Base-by-base conservation (phyloP, 139 green algal species). In the Pleodorina starrii region DNA sequence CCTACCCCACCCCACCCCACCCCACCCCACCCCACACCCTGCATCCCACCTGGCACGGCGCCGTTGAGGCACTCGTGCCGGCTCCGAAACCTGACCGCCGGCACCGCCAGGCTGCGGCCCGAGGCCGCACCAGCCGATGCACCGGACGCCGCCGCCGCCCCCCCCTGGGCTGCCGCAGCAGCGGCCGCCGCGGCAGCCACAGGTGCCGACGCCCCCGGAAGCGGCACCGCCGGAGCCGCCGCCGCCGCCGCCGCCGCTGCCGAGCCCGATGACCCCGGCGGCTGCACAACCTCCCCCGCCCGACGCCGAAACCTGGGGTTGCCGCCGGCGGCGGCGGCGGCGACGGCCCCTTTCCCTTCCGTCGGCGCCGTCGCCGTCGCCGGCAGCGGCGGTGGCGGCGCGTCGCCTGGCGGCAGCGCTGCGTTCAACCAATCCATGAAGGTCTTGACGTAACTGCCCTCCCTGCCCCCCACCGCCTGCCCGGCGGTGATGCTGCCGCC, bases 401-500 rank as follows among this genome's bases (percentile, higher is more conserved):
- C 23, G 51, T 17, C 2, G n/a, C n/a, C n/a, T n/a, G 48, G 78
- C 40, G 79, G 79, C 54, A 86, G 27, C 2, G 79, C 79, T 7
- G 57, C 79, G 38, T 75, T 86, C 16, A 86, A 57, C 79, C 79
- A 86, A 1, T 75, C 40, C 27, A 43, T 54, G 40, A 86, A 86
- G n/a, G 16, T 51, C 48, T n/a, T 63, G 2, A 63, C 79, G 57
- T 60, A 86, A 6, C 32, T 60, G 57, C 68, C 14, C 17, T 86
- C 29, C 48, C 16, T n/a, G 35, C 79, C 79, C 6, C 79, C 79
- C 25, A 42, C 79, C 9, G 50, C 36, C 79, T 86, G 79, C 7
- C 79, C 79, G 57, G 23, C 43, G 6, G 79, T 86, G 57, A 86
- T 86, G 79, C 79, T 86, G 38, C 79, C 79, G 38, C 79, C 79